These are phyloP conservation scores for Blastocystis sp. DNA, from an alignment of 352 stramenopile species.

Conservation along the genomic window DNA sequence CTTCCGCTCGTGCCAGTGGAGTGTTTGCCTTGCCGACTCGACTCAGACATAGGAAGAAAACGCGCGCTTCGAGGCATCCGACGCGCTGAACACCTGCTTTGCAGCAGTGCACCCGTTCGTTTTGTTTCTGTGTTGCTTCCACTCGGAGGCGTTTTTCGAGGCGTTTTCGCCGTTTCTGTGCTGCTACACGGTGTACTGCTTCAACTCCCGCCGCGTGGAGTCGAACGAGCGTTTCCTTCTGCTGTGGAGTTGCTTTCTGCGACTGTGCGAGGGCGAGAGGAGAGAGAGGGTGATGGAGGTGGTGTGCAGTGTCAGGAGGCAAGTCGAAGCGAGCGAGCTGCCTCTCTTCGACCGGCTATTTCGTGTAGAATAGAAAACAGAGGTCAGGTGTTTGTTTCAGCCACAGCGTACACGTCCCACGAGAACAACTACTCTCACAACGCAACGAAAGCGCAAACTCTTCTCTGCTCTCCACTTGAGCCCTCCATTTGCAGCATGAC, in stretches of 20 bases:
- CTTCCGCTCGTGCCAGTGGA: constrained; percentile 10
- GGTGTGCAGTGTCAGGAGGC: background rate
- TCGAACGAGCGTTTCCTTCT: background rate
- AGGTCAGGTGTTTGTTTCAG: background rate
- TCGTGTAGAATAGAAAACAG: constrained; percentile 31
- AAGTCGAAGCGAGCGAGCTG: background rate
- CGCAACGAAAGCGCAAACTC: background rate
- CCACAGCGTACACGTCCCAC: constrained; percentile 52
- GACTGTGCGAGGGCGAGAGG: background rate
- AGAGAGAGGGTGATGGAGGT: background rate
- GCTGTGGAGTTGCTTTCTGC: constrained; percentile 30
- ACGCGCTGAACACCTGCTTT: background rate
- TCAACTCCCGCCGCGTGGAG: background rate
- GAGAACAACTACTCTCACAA: constrained; percentile 24
- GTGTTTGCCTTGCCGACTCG: background rate
- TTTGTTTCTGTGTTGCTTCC: constrained; percentile 19
- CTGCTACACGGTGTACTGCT: background rate
- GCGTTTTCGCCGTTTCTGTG: background rate
- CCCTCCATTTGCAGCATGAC: background rate
- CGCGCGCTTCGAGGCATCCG: background rate
- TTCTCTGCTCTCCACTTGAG: background rate
- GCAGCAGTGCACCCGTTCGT: background rate
- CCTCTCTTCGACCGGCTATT: background rate
- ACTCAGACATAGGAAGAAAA: background rate
- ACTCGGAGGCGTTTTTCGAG: constrained; percentile 29